Base-by-base conservation (phyloP, 1,139 yeast genomes). In the Suhomyces atakaporum region DNA sequence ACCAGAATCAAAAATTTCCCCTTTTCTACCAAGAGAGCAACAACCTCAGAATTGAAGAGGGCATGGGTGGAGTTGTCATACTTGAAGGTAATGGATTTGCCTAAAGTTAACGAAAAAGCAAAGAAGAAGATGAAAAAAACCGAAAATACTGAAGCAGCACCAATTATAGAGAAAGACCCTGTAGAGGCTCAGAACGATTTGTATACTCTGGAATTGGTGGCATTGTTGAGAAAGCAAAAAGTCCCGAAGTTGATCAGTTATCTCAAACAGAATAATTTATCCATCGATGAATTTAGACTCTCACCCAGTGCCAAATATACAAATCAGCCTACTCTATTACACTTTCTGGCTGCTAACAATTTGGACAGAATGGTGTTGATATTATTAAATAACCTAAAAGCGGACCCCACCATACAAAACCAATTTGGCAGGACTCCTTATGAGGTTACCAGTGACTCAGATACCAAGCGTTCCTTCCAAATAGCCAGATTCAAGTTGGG, bases 1-100 rank as follows among this genome's bases (percentile, higher is more conserved):
- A 47, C 63, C 2, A 70, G 95, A 45, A 60, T 89, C 3, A 76
- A 75, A 44, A 63, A 70, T 6, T 79, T 92, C 55, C 98, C 98
- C 1, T 88, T 92, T 60, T 83, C 96, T 0, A 92, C 98, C 0
- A 78, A 79, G 39, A 73, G 97, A 48, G 96, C 98, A 0, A 90
- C 97, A 0, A 73, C 85, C 0, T 66, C 79, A 2, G 98, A 90
- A 56, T 63, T 94, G 48, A 86, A 81, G 53, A 74, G 82, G 31
- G 88, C 95, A 0, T 92, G 98, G 97, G 73, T 78, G 18, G 82
- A 83, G 46, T 66, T 92, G 40, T 69, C 90, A 0, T 80, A 84
- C 47, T 63, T 85, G 45, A 65, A 69, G 28, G 56, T 78, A 1
- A 63, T 76, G 9, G 77, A 77, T n/a, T 61, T 71, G 15, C 94